Evolutionary conservation across 129 eudicot genomes (phyloP).

Genomic region (Saussurea involucrata): DNA sequence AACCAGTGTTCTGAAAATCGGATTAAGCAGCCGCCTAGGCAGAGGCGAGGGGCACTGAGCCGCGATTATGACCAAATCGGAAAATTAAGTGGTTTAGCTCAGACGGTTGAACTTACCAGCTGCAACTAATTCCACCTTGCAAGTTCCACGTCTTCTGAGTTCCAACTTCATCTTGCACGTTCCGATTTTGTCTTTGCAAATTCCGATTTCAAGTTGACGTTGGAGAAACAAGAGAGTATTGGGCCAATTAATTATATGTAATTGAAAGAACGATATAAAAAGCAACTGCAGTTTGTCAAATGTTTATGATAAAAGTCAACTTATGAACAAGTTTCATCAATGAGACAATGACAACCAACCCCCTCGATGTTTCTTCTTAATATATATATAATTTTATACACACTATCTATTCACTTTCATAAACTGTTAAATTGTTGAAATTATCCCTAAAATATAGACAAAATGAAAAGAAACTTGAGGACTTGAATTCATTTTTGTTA

Average conservation of each 20-base stretch:
- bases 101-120: conserved; percentile 27
- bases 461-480: neutral
- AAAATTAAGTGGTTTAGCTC: conserved; percentile 21
- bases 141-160: conserved; percentile 20
- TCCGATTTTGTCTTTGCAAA: conserved; percentile 19
- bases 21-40: conserved; percentile 27
- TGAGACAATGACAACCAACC: neutral
- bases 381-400: neutral
- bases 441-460: neutral
- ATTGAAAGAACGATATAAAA: conserved; percentile 9
- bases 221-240: conserved; percentile 23
- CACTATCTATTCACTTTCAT: neutral
- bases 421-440: neutral
- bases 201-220: conserved; percentile 14
- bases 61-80: conserved; percentile 20
- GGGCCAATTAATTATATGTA: conserved; percentile 14
- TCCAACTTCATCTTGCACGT: conserved; percentile 15
- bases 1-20: conserved; percentile 29
- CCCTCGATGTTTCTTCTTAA: neutral
- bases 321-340: neutral
- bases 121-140: conserved; percentile 21
- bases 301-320: neutral
- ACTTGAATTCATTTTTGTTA: neutral
- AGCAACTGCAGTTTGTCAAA: neutral
- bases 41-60: neutral